Percentiles rank a stretch among this genome's conserved stretches.
These are phyloP conservation scores for Pseudogymnoascus sp. DNA, from an alignment of 2,329 filamentous ascomycete genomes.

Conservation along the genomic window DNA sequence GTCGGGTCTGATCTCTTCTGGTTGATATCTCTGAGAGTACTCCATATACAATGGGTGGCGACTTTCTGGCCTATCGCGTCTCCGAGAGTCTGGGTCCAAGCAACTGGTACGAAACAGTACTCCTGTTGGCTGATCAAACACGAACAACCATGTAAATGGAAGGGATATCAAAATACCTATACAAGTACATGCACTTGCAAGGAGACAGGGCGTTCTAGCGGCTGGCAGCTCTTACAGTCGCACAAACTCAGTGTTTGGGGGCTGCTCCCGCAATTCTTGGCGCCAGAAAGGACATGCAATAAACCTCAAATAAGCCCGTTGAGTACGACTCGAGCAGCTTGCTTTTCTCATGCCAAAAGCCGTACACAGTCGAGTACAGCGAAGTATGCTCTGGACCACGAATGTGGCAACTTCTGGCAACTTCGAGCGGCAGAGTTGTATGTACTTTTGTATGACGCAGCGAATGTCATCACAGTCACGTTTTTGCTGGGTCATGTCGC, in stretches of 20 bases:
- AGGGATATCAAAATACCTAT: not conserved
- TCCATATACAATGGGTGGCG: not conserved
- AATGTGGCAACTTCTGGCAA: not conserved
- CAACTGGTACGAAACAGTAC: not conserved
- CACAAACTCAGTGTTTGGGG: not conserved
- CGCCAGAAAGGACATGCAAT: not conserved
- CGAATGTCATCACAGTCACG: slow-evolving; percentile 2
- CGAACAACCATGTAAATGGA: not conserved
- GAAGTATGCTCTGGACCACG: not conserved
- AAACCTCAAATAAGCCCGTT: not conserved
- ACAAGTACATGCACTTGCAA: slow-evolving; percentile 1
- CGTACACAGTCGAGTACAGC: not conserved
- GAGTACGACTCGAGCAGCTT: not conserved
- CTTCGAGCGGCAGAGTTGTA: not conserved
- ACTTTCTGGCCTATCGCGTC: not conserved
- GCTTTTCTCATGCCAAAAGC: not conserved
- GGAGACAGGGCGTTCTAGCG: not conserved
- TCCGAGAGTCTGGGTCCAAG: not conserved
- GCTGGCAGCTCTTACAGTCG: not conserved
- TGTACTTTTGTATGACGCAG: slow-evolving; percentile 2
- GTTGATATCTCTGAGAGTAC: not conserved
- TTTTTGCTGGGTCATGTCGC: slow-evolving; percentile 10
- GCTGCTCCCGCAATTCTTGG: not conserved
- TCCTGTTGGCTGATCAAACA: slow-evolving; percentile 2
- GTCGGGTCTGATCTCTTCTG: not conserved